These are phyloP conservation scores for Aspergillus hortae DNA, from an alignment of 2,329 filamentous ascomycete species.

Conservation along the genomic window DNA sequence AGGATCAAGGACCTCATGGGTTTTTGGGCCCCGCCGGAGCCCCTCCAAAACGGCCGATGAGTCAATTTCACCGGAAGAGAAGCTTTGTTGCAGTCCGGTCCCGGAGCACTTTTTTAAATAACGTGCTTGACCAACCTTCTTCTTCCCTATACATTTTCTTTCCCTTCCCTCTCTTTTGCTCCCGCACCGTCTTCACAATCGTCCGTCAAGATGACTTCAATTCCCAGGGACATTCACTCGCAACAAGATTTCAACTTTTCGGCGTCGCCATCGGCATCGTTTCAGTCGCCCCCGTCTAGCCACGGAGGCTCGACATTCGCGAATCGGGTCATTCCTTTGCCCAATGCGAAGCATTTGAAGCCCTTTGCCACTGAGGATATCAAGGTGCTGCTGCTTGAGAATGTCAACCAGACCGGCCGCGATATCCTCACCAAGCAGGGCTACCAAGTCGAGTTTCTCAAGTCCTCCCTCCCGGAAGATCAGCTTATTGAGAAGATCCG, in stretches of 20 bases:
- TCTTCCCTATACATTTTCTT: background rate
- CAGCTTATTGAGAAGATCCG: constrained; percentile 95
- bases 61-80: background rate
- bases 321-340: constrained; percentile 41
- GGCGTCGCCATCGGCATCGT: constrained; percentile 69
- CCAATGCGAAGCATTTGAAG: constrained; percentile 72
- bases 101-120: constrained; percentile 6
- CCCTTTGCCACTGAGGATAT: constrained; percentile 95
- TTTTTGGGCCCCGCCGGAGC: background rate
- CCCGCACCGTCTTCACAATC: background rate
- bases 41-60: constrained; percentile 1
- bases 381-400: constrained; percentile 92
- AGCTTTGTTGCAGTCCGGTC: constrained; percentile 8
- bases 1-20: background rate
- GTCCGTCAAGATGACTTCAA: constrained; percentile 17
- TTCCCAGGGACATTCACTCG: constrained; percentile 34
- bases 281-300: constrained; percentile 69
- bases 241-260: constrained; percentile 58
- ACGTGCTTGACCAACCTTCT: background rate
- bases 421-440: constrained; percentile 80
- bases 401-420: constrained; percentile 86
- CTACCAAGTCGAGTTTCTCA: constrained; percentile 91
- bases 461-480: constrained; percentile 85
- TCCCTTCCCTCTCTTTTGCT: background rate
- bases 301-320: constrained; percentile 49